Evolutionary conservation across 495 filamentous ascomycete genomes (phyloP).

Genomic region (Penicillium bovifimosum): DNA sequence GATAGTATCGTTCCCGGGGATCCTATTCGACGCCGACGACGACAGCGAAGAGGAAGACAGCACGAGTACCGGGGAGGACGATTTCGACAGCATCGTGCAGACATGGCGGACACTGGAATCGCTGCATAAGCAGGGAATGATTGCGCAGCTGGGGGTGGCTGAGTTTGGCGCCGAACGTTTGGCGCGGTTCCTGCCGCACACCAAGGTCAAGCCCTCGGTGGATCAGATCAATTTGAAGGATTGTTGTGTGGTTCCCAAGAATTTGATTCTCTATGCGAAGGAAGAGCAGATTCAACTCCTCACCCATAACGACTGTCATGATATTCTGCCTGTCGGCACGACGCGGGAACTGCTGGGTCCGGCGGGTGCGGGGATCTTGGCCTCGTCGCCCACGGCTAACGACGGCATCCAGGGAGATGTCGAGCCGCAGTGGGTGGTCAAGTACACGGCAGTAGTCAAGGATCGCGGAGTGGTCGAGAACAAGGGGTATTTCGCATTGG

Average conservation of each 20-base stretch:
- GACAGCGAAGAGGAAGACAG: constrained; percentile 65
- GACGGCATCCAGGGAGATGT: constrained; percentile 65
- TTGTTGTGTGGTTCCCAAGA: constrained; percentile 92
- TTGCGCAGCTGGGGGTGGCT: constrained; percentile 71
- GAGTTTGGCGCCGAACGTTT: constrained; percentile 87
- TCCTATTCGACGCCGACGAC: constrained; percentile 90
- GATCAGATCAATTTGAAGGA: constrained; percentile 97
- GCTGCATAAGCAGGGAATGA: constrained; percentile 64
- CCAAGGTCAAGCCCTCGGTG: constrained; percentile 70
- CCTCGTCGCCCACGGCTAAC: constrained; percentile 39
- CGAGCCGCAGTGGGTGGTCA: constrained; percentile 87
- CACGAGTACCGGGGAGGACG: constrained; percentile 48
- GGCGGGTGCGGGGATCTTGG: constrained; percentile 60
- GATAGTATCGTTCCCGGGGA: constrained; percentile 87
- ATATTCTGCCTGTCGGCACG: constrained; percentile 82
- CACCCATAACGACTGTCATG: constrained; percentile 90
- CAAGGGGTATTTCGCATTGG: constrained; percentile 91
- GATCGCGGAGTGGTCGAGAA: constrained; percentile 97
- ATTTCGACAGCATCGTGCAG: constrained; percentile 62
- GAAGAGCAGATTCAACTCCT: constrained; percentile 78
- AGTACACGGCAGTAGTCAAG: constrained; percentile 96
- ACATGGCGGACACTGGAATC: constrained; percentile 70
- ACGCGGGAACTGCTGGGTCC: constrained; percentile 74
- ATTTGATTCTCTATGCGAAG: constrained; percentile 79
- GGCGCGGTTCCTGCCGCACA: constrained; percentile 56